Evolutionary conservation across 371 early-diverging fungal species (phyloP), one percentile per base, ranked within the genome.

Genomic region (Mortierella polycephala): DNA sequence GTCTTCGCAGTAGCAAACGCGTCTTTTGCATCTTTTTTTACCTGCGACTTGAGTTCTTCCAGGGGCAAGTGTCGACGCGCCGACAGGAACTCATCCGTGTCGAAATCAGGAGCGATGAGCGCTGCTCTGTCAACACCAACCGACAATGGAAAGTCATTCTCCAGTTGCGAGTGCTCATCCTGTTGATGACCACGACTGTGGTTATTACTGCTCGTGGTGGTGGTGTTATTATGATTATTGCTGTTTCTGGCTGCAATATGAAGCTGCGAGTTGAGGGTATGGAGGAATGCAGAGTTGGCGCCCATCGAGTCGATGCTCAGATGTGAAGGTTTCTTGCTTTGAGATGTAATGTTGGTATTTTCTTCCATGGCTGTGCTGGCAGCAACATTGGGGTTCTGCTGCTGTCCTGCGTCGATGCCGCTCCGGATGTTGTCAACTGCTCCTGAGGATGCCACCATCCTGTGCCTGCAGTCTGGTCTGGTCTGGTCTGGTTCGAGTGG

Each of bases 41-140:
- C 79, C 79, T 92, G 93, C 11, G 81, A 81, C 70, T 92, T 92
- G 64, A 93, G 83, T 39, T 86, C 79, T 44, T 92, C 91, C 5
- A 92, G 68, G 13, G 90, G 87, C 50, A 93, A 81, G 69, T 92
- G 91, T 39, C 91, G 86, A 59, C 90, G 83, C 40, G 86, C 89
- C 2, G 90, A 87, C 8, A 93, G 75, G 60, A 91, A 93, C 37
- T 73, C 83, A 70, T 88, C 90, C 44, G 91, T 83, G 68, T 87
- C 82, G 64, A 90, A 90, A 30, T 86, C 82, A 0, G 75, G 40
- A 6, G 86, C 84, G 46, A 76, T 82, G 69, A 89, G 86, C 2
- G 86, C 86, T 10, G 82, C 71, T 30, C 88, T 82, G 42, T 89
- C 88, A 11, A 89, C 71, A n/a, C 83, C 86, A 40, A 72, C 49